These are phyloP conservation scores for Ceratocystis ficicola DNA, from an alignment of 2,329 filamentous ascomycete genomes.

Conservation along the genomic window DNA sequence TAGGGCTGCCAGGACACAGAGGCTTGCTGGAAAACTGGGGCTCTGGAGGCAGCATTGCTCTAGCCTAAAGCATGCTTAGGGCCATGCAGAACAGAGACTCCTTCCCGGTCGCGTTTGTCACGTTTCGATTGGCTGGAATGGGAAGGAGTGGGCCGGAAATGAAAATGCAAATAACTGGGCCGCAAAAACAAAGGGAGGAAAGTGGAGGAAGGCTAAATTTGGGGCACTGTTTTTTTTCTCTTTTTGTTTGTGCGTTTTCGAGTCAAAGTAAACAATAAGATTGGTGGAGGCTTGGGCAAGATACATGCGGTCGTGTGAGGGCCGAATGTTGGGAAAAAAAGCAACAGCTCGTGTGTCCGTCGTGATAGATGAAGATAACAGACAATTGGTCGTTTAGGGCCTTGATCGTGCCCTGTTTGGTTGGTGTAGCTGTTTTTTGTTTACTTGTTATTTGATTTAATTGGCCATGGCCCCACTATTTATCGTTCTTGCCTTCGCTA, in stretches of 20 bases:
- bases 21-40: no score
- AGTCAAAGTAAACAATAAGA: conserved; percentile 9
- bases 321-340: no score
- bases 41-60: no score
- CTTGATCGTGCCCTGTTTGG: not conserved
- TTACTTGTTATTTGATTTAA: not conserved
- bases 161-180: not conserved
- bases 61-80: not conserved
- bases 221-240: not conserved
- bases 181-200: conserved; percentile 9
- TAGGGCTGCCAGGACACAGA: not conserved
- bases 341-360: no score
- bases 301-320: no score
- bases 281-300: not conserved
- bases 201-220: conserved; percentile 2
- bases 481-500: conserved; percentile 2
- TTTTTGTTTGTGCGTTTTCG: conserved; percentile 3
- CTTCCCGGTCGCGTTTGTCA: not conserved
- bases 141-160: not conserved
- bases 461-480: conserved; percentile 2
- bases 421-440: not conserved
- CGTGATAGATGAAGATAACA: no score
- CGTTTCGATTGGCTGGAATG: not conserved
- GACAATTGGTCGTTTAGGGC: no score
- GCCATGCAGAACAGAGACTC: not conserved